Percentiles rank a stretch among this genome's conserved stretches.
Conservation (phyloP, 805 yeast species). For the Pichia gijzeniarum region DNA sequence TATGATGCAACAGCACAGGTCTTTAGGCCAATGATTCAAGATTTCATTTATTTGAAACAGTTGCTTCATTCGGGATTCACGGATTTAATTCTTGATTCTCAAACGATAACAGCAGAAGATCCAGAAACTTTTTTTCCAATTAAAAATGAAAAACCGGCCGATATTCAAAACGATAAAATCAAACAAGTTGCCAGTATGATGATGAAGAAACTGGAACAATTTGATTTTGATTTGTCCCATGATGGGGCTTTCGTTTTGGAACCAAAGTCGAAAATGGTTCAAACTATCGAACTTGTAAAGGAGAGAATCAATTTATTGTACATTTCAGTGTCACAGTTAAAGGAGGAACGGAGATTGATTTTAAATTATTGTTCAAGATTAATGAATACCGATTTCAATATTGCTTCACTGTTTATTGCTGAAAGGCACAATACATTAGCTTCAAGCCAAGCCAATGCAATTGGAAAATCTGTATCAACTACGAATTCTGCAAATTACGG, state of each 20-base stretch:
- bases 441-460: slow-evolving; percentile 31
- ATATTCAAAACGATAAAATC: neutral
- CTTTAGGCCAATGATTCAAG: slow-evolving; percentile 47
- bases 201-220: slow-evolving; percentile 37
- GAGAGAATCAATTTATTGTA: slow-evolving; percentile 33
- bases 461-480: slow-evolving; percentile 21
- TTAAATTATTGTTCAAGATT: slow-evolving; percentile 70
- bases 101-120: slow-evolving; percentile 61
- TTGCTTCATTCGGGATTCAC: slow-evolving; percentile 55
- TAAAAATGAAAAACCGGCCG: slow-evolving; percentile 31
- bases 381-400: slow-evolving; percentile 66
- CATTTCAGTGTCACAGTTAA: slow-evolving; percentile 46
- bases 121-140: slow-evolving; percentile 55
- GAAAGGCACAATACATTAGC: slow-evolving; percentile 35
- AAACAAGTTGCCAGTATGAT: slow-evolving; percentile 47
- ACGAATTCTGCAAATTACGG: slow-evolving; percentile 14
- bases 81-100: slow-evolving; percentile 59
- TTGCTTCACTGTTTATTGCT: slow-evolving; percentile 45
- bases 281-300: slow-evolving; percentile 33
- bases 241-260: slow-evolving; percentile 31
- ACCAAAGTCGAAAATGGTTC: slow-evolving; percentile 29
- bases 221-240: slow-evolving; percentile 27
- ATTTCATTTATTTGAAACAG: slow-evolving; percentile 71
- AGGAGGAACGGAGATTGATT: slow-evolving; percentile 64
- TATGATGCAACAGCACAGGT: slow-evolving; percentile 30